phyloP scores from a whole-genome alignment of 1,284 basidiomycete genomes.

The Cryptococcus amylolentus region DNA sequence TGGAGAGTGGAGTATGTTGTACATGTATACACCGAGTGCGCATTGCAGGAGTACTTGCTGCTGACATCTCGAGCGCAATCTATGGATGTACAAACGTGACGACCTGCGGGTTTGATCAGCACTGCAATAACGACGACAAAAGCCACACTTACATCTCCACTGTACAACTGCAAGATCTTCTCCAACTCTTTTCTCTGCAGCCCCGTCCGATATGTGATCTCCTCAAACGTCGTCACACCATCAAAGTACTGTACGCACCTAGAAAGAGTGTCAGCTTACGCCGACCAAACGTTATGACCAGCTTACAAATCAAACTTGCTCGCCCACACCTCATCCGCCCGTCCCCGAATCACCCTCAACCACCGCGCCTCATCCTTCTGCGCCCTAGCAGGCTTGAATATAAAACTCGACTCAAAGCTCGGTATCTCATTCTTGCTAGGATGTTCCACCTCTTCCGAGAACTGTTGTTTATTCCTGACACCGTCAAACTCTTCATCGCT shows the following conservation, averaged over 20 bases:
- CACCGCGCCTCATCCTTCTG: slow-evolving; percentile 47
- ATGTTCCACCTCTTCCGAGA: slow-evolving; percentile 29
- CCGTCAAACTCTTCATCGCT: slow-evolving; percentile 30
- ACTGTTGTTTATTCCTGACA: slow-evolving; percentile 11
- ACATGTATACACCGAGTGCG: background rate
- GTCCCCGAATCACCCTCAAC: slow-evolving; percentile 41
- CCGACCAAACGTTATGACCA: background rate
- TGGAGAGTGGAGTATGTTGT: background rate
- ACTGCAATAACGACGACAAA: background rate
- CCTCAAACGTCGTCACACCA: slow-evolving; percentile 45
- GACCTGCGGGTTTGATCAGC: slow-evolving; percentile 22
- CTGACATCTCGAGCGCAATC: background rate
- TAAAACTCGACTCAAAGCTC: slow-evolving; percentile 33
- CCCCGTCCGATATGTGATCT: slow-evolving; percentile 46
- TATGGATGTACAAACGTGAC: slow-evolving; percentile 42
- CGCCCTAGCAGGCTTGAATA: slow-evolving; percentile 39
- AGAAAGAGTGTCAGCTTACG: background rate
- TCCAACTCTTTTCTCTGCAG: slow-evolving; percentile 41
- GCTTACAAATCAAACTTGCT: slow-evolving; percentile 46
- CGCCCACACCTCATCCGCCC: slow-evolving; percentile 34
- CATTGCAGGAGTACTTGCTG: no score
- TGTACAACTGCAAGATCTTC: slow-evolving; percentile 33
- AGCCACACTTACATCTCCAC: slow-evolving; percentile 39
- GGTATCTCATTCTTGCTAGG: slow-evolving; percentile 25
- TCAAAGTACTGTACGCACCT: slow-evolving; percentile 49